These are phyloP conservation scores for Aquanectria penicillioides DNA, from an alignment of 2,329 filamentous ascomycete species.

Conservation along the genomic window DNA sequence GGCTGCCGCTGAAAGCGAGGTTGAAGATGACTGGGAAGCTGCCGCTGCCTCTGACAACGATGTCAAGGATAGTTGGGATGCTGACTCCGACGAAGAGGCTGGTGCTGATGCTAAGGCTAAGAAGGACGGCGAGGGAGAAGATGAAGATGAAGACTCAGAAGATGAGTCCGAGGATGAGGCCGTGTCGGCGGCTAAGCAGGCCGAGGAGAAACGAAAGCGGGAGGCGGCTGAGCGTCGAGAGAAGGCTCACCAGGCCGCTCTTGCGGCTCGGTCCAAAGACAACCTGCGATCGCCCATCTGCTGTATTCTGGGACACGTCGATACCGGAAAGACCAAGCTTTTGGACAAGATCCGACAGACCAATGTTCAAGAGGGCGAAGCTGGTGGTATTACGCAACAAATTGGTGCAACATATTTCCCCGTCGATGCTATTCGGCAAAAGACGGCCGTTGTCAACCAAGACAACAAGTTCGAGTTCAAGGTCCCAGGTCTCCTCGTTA, in stretches of 20 bases:
- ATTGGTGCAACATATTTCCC: constrained; percentile 99
- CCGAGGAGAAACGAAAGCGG: constrained; percentile 81
- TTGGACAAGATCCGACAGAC: constrained; percentile 98
- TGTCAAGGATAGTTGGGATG: constrained; percentile 96
- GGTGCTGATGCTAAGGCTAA: constrained; percentile 60
- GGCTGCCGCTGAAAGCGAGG: constrained; percentile 65
- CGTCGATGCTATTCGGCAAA: constrained; percentile 88
- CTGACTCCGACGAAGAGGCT: constrained; percentile 73
- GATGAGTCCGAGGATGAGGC: constrained; percentile 79
- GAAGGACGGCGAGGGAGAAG: constrained; percentile 44
- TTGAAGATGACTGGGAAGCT: constrained; percentile 89
- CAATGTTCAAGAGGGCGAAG: constrained; percentile 98
- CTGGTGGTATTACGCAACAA: constrained; percentile 98
- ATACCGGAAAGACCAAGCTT: constrained; percentile 99
- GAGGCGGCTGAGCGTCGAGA: constrained; percentile 89
- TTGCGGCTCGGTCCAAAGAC: constrained; percentile 91
- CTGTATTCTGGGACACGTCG: constrained; percentile 99
- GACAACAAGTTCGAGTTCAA: constrained; percentile 95
- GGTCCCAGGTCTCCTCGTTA: constrained; percentile 94
- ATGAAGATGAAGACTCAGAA: constrained; percentile 66
- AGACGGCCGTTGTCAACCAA: constrained; percentile 92
- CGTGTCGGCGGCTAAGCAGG: constrained; percentile 75
- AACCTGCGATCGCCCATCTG: constrained; percentile 97
- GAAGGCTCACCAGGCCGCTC: constrained; percentile 89
- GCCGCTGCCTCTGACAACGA: constrained; percentile 81